These are phyloP conservation scores for Neurospora tetraspora DNA, from an alignment of 495 filamentous ascomycete species.

Conservation along the genomic window DNA sequence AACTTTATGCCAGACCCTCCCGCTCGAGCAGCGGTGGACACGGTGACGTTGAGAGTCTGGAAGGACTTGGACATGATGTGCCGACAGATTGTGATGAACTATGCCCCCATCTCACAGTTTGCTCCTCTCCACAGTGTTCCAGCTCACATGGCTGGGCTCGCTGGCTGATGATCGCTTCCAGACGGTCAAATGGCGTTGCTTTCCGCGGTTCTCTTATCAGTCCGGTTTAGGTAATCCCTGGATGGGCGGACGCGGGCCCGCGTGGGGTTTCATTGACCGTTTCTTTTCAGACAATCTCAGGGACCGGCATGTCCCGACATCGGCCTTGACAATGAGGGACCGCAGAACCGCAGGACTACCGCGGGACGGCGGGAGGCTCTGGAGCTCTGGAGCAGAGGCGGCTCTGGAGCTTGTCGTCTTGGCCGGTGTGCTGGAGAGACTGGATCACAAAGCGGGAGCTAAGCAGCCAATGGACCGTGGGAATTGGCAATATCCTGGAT, in stretches of 20 bases:
- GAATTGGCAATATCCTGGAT: background rate
- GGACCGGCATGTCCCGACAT: conserved; percentile 12
- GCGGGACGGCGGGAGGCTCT: background rate
- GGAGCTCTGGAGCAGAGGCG: background rate
- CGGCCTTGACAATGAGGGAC: conserved; percentile 7
- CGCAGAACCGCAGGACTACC: background rate
- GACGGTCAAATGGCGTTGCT: background rate
- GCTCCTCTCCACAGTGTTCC: background rate
- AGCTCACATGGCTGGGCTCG: background rate
- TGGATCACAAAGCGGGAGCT: background rate
- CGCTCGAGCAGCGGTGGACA: background rate
- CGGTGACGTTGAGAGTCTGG: background rate
- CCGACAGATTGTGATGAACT: background rate
- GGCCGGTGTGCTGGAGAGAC: background rate
- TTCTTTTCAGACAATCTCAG: conserved; percentile 10
- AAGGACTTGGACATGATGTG: background rate
- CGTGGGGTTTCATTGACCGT: conserved; percentile 3
- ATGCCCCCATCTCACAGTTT: background rate
- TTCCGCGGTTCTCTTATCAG: conserved; percentile 19
- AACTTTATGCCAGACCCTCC: background rate
- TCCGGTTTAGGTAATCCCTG: conserved; percentile 21
- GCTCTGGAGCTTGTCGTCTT: background rate
- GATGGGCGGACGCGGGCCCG: background rate
- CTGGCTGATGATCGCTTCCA: background rate
- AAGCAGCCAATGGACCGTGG: background rate